phyloP scores from a whole-genome alignment of 1,284 basidiomycete genomes.

The Fereydounia khargensis region DNA sequence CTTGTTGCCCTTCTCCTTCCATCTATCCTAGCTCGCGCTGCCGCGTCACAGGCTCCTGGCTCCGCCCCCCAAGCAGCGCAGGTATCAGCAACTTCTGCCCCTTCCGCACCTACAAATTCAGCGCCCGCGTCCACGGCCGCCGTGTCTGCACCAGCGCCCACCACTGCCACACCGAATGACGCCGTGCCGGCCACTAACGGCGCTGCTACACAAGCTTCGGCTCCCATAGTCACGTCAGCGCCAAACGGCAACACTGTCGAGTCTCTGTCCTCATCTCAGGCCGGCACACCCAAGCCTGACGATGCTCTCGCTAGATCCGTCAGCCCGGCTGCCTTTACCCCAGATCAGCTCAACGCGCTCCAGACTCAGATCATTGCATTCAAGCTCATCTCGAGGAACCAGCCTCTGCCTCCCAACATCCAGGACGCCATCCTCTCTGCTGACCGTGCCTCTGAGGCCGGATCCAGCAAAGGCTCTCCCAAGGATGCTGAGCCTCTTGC shows the following conservation, averaged over 20 bases:
- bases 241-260: conserved; percentile 58
- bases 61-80: conserved; percentile 16
- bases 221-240: conserved; percentile 56
- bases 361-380: conserved; percentile 86
- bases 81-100: no score
- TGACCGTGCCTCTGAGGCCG: conserved; percentile 47
- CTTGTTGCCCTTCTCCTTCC: background rate
- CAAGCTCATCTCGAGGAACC: conserved; percentile 75
- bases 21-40: background rate
- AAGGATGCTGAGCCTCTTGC: conserved; percentile 62
- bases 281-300: conserved; percentile 21
- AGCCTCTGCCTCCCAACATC: conserved; percentile 75
- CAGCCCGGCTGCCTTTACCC: conserved; percentile 62
- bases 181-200: conserved; percentile 22
- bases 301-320: conserved; percentile 20
- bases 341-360: conserved; percentile 77
- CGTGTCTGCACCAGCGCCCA: conserved; percentile 9
- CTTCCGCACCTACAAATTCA: no score
- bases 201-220: conserved; percentile 7
- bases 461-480: conserved; percentile 58
- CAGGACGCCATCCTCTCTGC: conserved; percentile 68
- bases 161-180: conserved; percentile 9
- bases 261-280: no score
- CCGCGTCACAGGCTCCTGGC: no score
- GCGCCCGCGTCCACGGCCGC: conserved; percentile 11